Evolutionary conservation across 352 stramenopile genomes (phyloP).

Genomic region (Phytophthora niederhauseri): DNA sequence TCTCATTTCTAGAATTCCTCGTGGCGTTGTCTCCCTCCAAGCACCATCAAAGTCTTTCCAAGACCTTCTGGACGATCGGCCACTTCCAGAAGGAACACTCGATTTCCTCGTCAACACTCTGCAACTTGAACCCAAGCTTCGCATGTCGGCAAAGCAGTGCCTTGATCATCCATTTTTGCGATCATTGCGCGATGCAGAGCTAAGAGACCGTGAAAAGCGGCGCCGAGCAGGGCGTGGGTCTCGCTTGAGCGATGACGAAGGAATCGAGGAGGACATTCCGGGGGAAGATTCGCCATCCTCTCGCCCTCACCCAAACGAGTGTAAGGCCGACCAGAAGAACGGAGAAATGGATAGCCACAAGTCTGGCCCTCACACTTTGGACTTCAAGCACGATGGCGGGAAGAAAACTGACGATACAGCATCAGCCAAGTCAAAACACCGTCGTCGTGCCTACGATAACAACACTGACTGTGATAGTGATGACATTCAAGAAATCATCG

Average conservation of each 20-base stretch:
- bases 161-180: conserved; percentile 66
- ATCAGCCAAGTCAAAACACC: conserved; percentile 29
- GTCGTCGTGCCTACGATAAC: conserved; percentile 32
- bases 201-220: conserved; percentile 52
- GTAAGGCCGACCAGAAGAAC: conserved; percentile 29
- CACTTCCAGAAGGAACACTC: conserved; percentile 60
- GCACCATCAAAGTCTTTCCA: conserved; percentile 52
- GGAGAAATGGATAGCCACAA: conserved; percentile 11
- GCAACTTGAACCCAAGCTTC: conserved; percentile 63
- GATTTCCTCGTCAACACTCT: conserved; percentile 72
- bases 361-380: conserved; percentile 29
- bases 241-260: conserved; percentile 50
- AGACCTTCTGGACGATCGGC: conserved; percentile 44
- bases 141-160: conserved; percentile 55
- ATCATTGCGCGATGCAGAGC: conserved; percentile 56
- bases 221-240: conserved; percentile 10
- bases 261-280: conserved; percentile 84
- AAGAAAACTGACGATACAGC: conserved; percentile 4
- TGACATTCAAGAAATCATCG: conserved; percentile 86
- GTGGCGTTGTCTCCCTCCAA: conserved; percentile 48
- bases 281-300: conserved; percentile 33
- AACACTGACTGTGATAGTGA: conserved; percentile 66
- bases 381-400: conserved; percentile 37
- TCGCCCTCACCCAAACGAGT: conserved; percentile 9
- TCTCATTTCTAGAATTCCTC: conserved; percentile 55